phyloP scores from a whole-genome alignment of 2,329 filamentous ascomycete species.

The Sarocladiaceae sp. region DNA sequence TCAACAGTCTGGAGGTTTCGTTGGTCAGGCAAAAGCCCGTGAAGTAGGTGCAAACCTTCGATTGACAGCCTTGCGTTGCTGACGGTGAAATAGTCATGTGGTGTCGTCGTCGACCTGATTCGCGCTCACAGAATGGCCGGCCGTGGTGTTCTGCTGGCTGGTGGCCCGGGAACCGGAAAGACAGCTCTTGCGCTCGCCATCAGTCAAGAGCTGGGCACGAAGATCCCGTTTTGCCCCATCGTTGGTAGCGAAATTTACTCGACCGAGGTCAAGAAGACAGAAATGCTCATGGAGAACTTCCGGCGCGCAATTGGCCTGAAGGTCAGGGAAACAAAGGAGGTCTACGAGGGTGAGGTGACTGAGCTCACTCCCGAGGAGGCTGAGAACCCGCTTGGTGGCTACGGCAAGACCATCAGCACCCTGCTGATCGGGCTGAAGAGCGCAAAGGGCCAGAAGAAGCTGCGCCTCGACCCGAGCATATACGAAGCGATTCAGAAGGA shows the following conservation, averaged over 20 bases:
- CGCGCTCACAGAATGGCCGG: constrained; percentile 97
- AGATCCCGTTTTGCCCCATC: constrained; percentile 97
- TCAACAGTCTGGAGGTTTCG: constrained; percentile 74
- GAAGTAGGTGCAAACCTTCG: constrained; percentile 54
- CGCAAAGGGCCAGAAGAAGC: constrained; percentile 94
- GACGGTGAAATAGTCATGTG: constrained; percentile 66
- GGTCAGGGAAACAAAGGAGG: constrained; percentile 97
- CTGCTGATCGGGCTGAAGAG: constrained; percentile 93
- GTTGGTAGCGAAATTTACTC: constrained; percentile 98
- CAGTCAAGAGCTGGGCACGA: constrained; percentile 94
- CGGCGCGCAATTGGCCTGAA: constrained; percentile 92
- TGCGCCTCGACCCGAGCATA: constrained; percentile 93
- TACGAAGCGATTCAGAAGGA: constrained; percentile 99
- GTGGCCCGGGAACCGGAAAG: constrained; percentile 94
- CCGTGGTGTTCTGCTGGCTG: constrained; percentile 85
- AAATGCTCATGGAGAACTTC: constrained; percentile 99
- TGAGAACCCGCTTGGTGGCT: constrained; percentile 94
- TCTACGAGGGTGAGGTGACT: constrained; percentile 97
- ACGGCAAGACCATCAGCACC: constrained; percentile 96
- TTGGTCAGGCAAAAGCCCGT: constrained; percentile 81
- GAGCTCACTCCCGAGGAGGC: constrained; percentile 97
- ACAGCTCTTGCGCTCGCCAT: constrained; percentile 93
- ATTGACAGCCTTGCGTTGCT: constrained; percentile 12
- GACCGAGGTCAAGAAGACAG: constrained; percentile 98
- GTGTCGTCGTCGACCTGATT: constrained; percentile 93